Evolutionary conservation across 148 eudicot genomes (phyloP).

Genomic region (Rhododendron mucronatum): DNA sequence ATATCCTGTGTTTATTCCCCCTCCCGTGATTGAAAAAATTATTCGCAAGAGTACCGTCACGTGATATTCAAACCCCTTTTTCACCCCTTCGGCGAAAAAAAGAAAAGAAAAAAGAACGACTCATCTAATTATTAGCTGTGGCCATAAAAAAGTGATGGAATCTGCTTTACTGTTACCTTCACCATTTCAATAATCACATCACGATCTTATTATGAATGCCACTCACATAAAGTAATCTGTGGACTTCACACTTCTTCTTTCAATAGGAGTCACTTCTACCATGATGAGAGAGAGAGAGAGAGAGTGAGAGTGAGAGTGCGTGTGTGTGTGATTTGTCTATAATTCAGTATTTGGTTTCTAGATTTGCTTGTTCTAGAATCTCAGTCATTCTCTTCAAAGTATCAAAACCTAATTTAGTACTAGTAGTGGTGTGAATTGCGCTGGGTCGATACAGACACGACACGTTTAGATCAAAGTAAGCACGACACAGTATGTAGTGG

Average conservation of each 20-base stretch:
- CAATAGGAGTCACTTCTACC: neutral
- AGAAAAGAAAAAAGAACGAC: too few species aligned
- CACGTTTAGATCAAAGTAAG: neutral
- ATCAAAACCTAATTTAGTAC: too few species aligned
- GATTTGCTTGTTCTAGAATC: neutral
- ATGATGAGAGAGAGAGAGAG: neutral
- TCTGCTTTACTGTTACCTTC: neutral
- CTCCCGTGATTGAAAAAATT: neutral
- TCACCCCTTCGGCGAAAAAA: too few species aligned
- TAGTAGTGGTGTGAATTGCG: neutral
- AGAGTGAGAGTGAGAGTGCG: too few species aligned
- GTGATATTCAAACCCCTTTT: too few species aligned
- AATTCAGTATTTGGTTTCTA: too few species aligned
- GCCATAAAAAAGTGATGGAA: too few species aligned
- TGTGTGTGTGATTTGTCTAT: too few species aligned
- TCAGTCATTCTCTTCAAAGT: neutral
- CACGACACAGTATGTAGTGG: too few species aligned
- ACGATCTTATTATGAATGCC: too few species aligned
- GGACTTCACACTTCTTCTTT: neutral
- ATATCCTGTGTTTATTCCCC: too few species aligned
- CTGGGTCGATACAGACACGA: neutral
- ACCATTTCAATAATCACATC: neutral
- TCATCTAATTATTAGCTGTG: neutral
- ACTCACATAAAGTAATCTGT: too few species aligned
- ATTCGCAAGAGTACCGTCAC: neutral